Percentiles rank a stretch among this genome's conserved stretches.
Conservation (phyloP, 2,329 filamentous ascomycete species). For the Ophiostoma triangulosporum region DNA sequence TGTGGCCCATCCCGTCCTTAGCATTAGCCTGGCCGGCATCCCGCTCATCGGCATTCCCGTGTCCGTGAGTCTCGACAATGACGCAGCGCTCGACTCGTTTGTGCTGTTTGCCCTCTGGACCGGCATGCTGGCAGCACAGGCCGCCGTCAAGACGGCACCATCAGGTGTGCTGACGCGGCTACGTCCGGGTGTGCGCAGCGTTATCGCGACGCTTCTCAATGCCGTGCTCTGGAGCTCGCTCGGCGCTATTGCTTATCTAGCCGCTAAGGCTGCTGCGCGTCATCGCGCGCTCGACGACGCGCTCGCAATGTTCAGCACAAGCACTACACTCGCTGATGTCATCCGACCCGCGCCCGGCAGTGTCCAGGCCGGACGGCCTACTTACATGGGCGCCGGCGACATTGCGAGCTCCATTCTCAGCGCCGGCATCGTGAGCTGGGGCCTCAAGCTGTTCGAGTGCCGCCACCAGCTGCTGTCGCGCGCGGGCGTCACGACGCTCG, state of each 20-base stretch:
- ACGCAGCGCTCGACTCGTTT: slow-evolving; percentile 30
- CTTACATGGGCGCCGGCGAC: slow-evolving; percentile 30
- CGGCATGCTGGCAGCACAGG: slow-evolving; percentile 25
- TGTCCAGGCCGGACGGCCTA: neutral
- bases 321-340: slow-evolving; percentile 19
- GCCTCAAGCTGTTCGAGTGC: slow-evolving; percentile 39
- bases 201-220: slow-evolving; percentile 30
- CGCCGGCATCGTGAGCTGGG: slow-evolving; percentile 38
- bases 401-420: slow-evolving; percentile 34
- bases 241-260: slow-evolving; percentile 29
- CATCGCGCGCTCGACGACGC: slow-evolving; percentile 12
- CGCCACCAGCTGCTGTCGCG: slow-evolving; percentile 31
- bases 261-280: slow-evolving; percentile 23
- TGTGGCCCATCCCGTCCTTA: slow-evolving; percentile 18
- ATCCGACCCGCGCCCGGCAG: slow-evolving; percentile 8
- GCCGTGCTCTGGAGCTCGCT: slow-evolving; percentile 35
- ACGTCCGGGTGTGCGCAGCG: slow-evolving; percentile 13
- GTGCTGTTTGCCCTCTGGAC: slow-evolving; percentile 38
- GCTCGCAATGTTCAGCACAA: slow-evolving; percentile 18
- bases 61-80: slow-evolving; percentile 19
- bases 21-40: slow-evolving; percentile 20
- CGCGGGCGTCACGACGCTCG: slow-evolving; percentile 26
- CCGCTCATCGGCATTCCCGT: slow-evolving; percentile 29
- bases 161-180: neutral
- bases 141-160: slow-evolving; percentile 19